Conservation (phyloP, 139 green algal genomes). For the Coccomyxa sp. region DNA sequence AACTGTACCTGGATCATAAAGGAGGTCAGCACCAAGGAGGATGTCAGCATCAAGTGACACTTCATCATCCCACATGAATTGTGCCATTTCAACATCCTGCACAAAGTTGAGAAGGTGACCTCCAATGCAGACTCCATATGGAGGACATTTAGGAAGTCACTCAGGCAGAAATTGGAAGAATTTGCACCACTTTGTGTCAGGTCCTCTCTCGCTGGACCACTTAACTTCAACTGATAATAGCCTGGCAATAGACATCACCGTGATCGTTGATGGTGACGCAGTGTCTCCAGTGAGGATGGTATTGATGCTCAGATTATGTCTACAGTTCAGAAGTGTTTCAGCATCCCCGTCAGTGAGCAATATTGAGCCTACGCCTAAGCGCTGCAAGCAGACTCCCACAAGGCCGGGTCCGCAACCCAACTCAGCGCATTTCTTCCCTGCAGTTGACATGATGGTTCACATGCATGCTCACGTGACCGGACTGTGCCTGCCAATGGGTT, state of each 20-base stretch:
- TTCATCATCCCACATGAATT: slow-evolving; percentile 2
- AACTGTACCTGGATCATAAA: slow-evolving; percentile 54
- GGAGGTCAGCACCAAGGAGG: slow-evolving; percentile 56
- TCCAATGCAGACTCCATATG: too few species aligned
- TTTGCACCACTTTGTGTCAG: too few species aligned
- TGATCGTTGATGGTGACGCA: too few species aligned
- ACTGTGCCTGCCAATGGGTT: too few species aligned
- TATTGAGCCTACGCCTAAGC: slow-evolving; percentile 24
- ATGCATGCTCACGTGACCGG: background rate
- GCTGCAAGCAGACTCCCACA: slow-evolving; percentile 34
- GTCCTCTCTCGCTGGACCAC: too few species aligned
- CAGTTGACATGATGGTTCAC: background rate
- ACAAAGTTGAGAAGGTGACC: background rate
- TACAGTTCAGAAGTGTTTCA: slow-evolving; percentile 56
- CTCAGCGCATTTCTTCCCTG: slow-evolving; percentile 60
- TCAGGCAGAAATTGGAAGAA: too few species aligned
- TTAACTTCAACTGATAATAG: too few species aligned
- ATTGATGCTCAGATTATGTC: slow-evolving; percentile 62
- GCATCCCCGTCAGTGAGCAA: slow-evolving; percentile 62
- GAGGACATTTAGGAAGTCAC: too few species aligned
- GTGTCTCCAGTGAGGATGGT: too few species aligned
- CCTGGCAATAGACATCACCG: too few species aligned
- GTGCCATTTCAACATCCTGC: background rate
- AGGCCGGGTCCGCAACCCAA: slow-evolving; percentile 64
- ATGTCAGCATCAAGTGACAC: slow-evolving; percentile 17